Conservation (phyloP, 495 filamentous ascomycete species). For the Penicillium goetzii region DNA sequence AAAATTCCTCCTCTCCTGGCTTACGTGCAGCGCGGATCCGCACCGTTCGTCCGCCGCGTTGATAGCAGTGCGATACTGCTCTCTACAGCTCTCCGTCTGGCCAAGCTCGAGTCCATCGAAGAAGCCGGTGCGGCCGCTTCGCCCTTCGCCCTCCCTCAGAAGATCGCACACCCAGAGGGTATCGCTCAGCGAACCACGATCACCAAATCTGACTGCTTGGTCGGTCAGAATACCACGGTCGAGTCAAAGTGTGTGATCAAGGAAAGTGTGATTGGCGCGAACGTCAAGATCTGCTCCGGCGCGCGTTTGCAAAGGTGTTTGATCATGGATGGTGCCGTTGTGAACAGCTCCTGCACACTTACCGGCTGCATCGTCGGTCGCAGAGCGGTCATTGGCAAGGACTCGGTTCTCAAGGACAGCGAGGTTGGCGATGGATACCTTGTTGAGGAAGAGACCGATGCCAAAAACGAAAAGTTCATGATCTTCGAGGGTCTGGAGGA, state of each 20-base stretch:
- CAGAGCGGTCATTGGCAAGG: conserved; percentile 73
- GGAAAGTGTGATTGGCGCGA: conserved; percentile 82
- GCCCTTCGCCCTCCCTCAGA: conserved; percentile 72
- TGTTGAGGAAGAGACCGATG: conserved; percentile 81
- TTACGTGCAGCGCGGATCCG: conserved; percentile 64
- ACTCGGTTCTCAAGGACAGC: conserved; percentile 77
- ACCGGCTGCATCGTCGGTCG: conserved; percentile 83
- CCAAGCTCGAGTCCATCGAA: conserved; percentile 72
- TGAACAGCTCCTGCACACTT: conserved; percentile 65
- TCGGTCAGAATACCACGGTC: conserved; percentile 84
- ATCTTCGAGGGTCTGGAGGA: conserved; percentile 69
- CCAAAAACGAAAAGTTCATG: conserved; percentile 86
- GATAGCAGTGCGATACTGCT: conserved; percentile 84
- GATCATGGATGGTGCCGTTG: conserved; percentile 85
- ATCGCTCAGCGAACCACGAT: conserved; percentile 78
- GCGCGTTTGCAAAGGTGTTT: conserved; percentile 81
- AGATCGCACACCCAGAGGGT: conserved; percentile 77
- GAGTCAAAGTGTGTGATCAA: conserved; percentile 85
- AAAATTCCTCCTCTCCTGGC: conserved; percentile 71
- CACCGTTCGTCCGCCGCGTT: conserved; percentile 77
- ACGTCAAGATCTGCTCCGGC: conserved; percentile 78
- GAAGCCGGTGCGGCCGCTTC: conserved; percentile 63
- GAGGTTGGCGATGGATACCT: conserved; percentile 85
- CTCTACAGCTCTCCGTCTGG: conserved; percentile 79
- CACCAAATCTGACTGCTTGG: conserved; percentile 71